Base-by-base conservation (phyloP, 176 grass and related monocot genomes). In the Oryza longistaminata region DNA sequence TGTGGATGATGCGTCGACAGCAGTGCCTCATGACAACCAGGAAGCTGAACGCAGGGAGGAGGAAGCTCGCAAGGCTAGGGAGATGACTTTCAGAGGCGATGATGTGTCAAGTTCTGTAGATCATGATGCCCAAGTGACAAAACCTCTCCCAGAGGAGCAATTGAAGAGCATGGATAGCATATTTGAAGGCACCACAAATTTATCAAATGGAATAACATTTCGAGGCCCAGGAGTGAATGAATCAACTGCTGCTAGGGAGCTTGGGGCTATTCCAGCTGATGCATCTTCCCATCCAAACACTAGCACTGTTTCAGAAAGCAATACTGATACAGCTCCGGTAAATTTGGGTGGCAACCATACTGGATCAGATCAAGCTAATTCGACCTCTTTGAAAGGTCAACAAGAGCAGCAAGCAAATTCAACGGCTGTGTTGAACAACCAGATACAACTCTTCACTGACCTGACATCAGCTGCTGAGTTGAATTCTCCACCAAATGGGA, bases 1-100 rank as follows among this genome's bases (percentile, higher is more conserved):
- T 0, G 85, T 83, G 13, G 93, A 94, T 69, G 85, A 94, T 88
- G 93, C 87, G 50, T 90, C 93, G 15, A 92, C 82, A 4, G 85
- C 87, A 22, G 93, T 95, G 26, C 82, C 71, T 83, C 88, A 85
- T 71, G 71, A 79, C 34, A 73, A 85, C 5, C 79, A 85, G 12
- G 76, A 80, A 35, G 35, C 75, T 11, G 89, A 86, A 77, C 71
- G 11, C 7, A 83, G 79, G 50, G 90, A 97, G 68, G 92, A 90
- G 40, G 84, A 88, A 90, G 80, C 87, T 62, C 73, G 46, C 19
- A 85, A 89, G 81, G 93, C 91, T 21, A 88, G 71, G 49, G 96
- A 98, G 61, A 90, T 80, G 85, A 91, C 85, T 84, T 96, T 93
- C 85, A 82, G 85, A 75, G 91, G 88, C 0, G 90, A 96, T 52